phyloP scores from a whole-genome alignment of 2,329 filamentous ascomycete species.

The Arthroderma sp. region DNA sequence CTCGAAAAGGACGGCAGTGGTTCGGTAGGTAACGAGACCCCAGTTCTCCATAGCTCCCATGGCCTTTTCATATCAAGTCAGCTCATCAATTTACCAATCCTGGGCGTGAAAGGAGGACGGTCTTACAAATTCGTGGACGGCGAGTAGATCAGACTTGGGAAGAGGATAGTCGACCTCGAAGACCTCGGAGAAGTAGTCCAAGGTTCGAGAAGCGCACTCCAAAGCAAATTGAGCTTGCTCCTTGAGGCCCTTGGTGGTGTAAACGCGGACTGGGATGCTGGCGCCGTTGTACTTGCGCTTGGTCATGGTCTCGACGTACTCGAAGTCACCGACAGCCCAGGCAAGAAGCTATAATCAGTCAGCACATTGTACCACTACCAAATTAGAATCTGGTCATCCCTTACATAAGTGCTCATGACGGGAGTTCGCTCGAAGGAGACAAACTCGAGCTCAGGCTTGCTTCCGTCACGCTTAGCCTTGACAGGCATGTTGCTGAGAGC shows the following conservation, averaged over 20 bases:
- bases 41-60: conserved; percentile 86
- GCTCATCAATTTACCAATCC: conserved; percentile 18
- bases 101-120: neutral
- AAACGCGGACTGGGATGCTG: conserved; percentile 83
- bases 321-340: conserved; percentile 94
- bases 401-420: conserved; percentile 73
- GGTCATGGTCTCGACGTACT: conserved; percentile 87
- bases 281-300: conserved; percentile 83
- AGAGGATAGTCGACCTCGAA: conserved; percentile 89
- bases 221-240: conserved; percentile 83
- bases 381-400: conserved; percentile 15
- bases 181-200: conserved; percentile 91
- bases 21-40: conserved; percentile 91
- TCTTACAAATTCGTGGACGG: conserved; percentile 81
- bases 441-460: conserved; percentile 49
- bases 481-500: conserved; percentile 94
- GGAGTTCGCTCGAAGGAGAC: conserved; percentile 76
- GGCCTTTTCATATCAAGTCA: conserved; percentile 21
- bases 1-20: conserved; percentile 92
- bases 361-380: conserved; percentile 38
- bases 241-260: conserved; percentile 88
- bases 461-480: conserved; percentile 57
- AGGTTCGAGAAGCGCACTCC: conserved; percentile 80
- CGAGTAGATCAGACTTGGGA: conserved; percentile 80
- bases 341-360: conserved; percentile 55